Base-by-base conservation (phyloP, 257 asterid genomes). In the Paraleonurus japonicus region DNA sequence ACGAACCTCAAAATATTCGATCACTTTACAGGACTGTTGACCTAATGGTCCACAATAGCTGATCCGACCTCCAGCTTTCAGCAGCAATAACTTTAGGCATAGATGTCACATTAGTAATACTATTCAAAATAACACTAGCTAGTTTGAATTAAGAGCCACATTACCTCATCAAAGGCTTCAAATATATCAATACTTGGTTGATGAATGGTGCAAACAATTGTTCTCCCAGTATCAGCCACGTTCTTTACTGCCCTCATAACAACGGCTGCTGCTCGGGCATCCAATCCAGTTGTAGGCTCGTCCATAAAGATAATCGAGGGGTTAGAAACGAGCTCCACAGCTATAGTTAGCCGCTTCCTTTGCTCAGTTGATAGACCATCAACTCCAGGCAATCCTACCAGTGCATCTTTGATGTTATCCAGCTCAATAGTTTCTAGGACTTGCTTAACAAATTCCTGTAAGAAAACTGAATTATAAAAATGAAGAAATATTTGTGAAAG, bases 401-500 rank as follows among this genome's bases (percentile, higher is more conserved):
- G 71, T 11, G 77, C 61, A 79, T 85, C 86, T 77, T 83, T 81
- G 17, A 85, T 81, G 65, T 69, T 76, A 61, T 83, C 83, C 35
- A 85, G 88, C 73, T 85, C 88, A 48, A 85, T 85, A 27, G 84
- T 85, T 69, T 83, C 76, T 26, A 83, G 81, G 48, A 85, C 90
- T 81, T 81, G 82, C 26, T 76, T 62, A 6, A 85, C 85, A 39
- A 85, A 83, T 8, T 77, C 86, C 90, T 85, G 28, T 27, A 12
- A 64, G 5, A 17, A 68, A 43, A 41, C 35, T 51, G 9, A 48
- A 58, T 8, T 37, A 67, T 12, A 55, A n/a, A n/a, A n/a, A n/a
- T n/a, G n/a, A n/a, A n/a, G n/a, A n/a, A 1, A 45, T 4, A 45
- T 45, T 45, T 45, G 53, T 45, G 53, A 45, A 45, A 45, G 19